These are phyloP conservation scores for Bruguiera hainesii DNA, from an alignment of 441 rosid genomes.

Conservation along the genomic window DNA sequence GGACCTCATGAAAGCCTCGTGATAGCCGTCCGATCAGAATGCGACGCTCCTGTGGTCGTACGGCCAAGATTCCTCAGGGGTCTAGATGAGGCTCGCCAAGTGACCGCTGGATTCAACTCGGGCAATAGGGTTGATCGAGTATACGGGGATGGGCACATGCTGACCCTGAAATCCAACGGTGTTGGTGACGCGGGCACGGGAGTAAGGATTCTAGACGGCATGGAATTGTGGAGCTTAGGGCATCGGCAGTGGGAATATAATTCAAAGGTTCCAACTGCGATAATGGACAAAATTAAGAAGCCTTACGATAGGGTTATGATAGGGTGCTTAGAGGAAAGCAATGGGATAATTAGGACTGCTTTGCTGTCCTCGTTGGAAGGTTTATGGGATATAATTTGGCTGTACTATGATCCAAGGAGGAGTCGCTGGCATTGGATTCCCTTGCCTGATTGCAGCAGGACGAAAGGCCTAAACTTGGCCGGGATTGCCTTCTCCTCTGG, in stretches of 20 bases:
- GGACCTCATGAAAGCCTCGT: conserved; percentile 46
- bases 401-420: conserved; percentile 33
- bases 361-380: conserved; percentile 54
- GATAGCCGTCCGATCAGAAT: conserved; percentile 29
- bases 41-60: conserved; percentile 28
- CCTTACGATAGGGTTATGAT: conserved; percentile 44
- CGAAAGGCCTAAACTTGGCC: conserved; percentile 64
- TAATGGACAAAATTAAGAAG: conserved; percentile 34
- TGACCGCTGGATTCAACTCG: conserved; percentile 31
- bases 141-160: conserved; percentile 61
- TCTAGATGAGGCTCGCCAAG: conserved; percentile 10
- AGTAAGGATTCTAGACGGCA: conserved; percentile 26
- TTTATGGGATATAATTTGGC: conserved; percentile 57
- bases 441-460: conserved; percentile 48
- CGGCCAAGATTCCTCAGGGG: conserved; percentile 36
- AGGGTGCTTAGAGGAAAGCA: conserved; percentile 61
- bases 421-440: conserved; percentile 44
- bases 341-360: conserved; percentile 43
- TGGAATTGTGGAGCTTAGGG: conserved; percentile 56
- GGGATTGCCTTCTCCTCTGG: conserved; percentile 66
- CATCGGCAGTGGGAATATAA: conserved; percentile 46
- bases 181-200: conserved; percentile 9
- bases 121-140: conserved; percentile 29
- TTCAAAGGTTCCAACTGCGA: conserved; percentile 37
- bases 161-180: conserved; percentile 37